Evolutionary conservation across 208 protist genomes (phyloP), one percentile per base, ranked within the genome.

Genomic region (Acanthamoeba healyi): DNA sequence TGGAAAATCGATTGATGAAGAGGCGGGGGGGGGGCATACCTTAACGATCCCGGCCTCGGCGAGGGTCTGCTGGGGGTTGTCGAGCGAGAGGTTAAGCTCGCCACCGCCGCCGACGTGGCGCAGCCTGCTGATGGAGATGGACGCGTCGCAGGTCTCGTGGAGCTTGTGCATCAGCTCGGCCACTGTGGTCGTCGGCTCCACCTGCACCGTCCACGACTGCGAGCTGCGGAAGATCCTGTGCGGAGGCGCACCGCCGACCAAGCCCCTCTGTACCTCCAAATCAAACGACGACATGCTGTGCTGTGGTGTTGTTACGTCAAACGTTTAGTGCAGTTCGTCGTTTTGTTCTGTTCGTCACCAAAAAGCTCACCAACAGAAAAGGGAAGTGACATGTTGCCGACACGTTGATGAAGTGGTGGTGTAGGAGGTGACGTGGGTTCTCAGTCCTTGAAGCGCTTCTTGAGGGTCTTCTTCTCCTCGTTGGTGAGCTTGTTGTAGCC

Each of bases 401-500:
- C n/a, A n/a, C n/a, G n/a, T n/a, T n/a, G n/a, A n/a, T n/a, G n/a
- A 54, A 54, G 10, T 54, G 10, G 49, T 54, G 10, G 49, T 54
- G 6, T 54, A 15, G 49, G 49, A 6, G 49, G 15, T 54, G 49
- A 6, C 49, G 49, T 54, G 6, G 10, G 49, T 54, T 54, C 22
- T 92, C 38, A 92, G 38, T 92, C 86, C 38, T 74, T 65, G 44
- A 92, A 92, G 34, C 86, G 86, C 86, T 92, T 92, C 44, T 92
- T 92, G n/a, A 92, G 38, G 4, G 86, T 74, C 86, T 92, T 92
- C 56, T 92, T 92, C 63, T 92, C 86, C 38, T 92, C 86, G 86
- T 92, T 92, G 49, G 56, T 92, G 86, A 92, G 86, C 61, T 92
- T 92, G 63, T 92, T 92, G 86, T 92, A 92, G 61, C 86, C 86